Conservation (phyloP, 2,329 filamentous ascomycete genomes). For the Pestalotiopsis sp. region DNA sequence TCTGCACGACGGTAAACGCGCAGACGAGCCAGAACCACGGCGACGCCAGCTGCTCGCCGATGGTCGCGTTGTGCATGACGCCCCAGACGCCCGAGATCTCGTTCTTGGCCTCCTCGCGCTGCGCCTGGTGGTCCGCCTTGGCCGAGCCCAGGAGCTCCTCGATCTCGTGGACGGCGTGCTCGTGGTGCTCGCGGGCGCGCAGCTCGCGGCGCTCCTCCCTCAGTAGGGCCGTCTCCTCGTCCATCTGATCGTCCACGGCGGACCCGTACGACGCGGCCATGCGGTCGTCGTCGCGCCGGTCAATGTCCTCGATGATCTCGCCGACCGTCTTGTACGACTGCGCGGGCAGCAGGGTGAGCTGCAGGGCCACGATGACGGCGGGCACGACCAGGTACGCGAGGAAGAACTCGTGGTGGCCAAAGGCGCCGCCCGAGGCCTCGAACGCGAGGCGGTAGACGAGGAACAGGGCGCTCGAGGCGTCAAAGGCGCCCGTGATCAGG, state of each 20-base stretch:
- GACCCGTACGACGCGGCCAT: conserved; percentile 30
- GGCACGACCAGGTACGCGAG: conserved; percentile 73
- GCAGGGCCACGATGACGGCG: conserved; percentile 63
- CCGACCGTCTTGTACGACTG: conserved; percentile 85
- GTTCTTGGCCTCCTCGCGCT: conserved; percentile 71
- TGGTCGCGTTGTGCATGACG: conserved; percentile 74
- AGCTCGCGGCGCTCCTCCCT: conserved; percentile 62
- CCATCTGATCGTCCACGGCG: conserved; percentile 64
- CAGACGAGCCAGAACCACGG: conserved; percentile 87
- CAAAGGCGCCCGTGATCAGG: conserved; percentile 79
- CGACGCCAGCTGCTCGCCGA: conserved; percentile 72
- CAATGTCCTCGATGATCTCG: conserved; percentile 76
- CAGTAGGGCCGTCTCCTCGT: conserved; percentile 59
- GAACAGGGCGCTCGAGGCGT: conserved; percentile 80
- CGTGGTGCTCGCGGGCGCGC: conserved; percentile 57
- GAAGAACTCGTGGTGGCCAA: conserved; percentile 73
- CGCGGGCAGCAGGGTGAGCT: conserved; percentile 73
- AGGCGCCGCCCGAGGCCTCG: conserved; percentile 54
- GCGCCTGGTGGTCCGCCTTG: conserved; percentile 63
- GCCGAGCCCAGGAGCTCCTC: conserved; percentile 71
- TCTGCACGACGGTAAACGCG: conserved; percentile 76
- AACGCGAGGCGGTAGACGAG: conserved; percentile 74
- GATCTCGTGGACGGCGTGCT: conserved; percentile 70
- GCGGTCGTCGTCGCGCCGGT: conserved; percentile 46
- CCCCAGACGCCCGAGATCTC: conserved; percentile 82